These are phyloP conservation scores for Citrus trifoliata DNA, from an alignment of 345 rosid genomes.

Conservation along the genomic window DNA sequence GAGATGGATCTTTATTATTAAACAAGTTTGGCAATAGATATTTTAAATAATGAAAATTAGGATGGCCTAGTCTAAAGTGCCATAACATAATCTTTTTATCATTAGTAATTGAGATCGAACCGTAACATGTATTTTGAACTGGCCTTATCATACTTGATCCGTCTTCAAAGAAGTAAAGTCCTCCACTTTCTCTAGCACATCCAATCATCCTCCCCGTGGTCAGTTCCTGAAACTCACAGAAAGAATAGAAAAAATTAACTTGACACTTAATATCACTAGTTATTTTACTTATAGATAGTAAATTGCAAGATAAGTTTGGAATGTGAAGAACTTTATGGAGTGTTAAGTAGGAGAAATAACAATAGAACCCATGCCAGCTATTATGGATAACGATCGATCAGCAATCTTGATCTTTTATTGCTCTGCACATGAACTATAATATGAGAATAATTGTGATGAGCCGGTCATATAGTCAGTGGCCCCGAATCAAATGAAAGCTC, in stretches of 20 bases:
- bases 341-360: background rate
- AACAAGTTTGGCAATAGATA: background rate
- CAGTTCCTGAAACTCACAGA: background rate
- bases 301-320: background rate
- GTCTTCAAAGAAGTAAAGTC: background rate
- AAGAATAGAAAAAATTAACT: background rate
- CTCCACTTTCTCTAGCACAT: background rate
- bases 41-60: background rate
- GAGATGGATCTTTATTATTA: conserved; percentile 2
- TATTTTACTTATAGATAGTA: background rate
- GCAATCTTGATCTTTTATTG: background rate
- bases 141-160: too few species aligned
- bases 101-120: too few species aligned
- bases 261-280: background rate
- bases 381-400: background rate
- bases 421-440: background rate
- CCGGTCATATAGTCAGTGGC: background rate
- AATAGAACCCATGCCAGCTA: background rate
- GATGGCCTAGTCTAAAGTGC: background rate
- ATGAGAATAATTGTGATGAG: background rate
- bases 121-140: too few species aligned
- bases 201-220: background rate
- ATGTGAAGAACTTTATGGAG: background rate
- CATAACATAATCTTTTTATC: background rate
- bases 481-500: too few species aligned